Evolutionary conservation across 805 yeast species (phyloP).

Genomic region (Blastobotrys peoriensis): DNA sequence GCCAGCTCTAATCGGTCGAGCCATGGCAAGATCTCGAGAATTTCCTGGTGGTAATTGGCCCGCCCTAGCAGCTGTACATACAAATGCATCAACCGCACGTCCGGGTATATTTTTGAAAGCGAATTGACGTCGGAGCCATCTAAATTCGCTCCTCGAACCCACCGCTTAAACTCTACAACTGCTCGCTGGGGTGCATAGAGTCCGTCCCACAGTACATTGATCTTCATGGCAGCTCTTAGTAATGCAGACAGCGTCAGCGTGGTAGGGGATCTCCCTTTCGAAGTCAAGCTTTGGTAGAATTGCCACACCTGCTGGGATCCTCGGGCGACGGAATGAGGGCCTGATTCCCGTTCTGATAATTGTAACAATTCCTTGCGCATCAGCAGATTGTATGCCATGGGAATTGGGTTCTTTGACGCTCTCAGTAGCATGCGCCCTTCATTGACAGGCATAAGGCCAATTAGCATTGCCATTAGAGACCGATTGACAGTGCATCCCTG

Average conservation of each 20-base stretch:
- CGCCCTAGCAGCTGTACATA: slow-evolving; percentile 47
- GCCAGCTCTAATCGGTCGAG: slow-evolving; percentile 44
- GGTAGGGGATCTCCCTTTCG: slow-evolving; percentile 26
- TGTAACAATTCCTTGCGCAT: too few species aligned
- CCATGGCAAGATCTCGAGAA: slow-evolving; percentile 46
- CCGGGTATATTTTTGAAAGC: slow-evolving; percentile 37
- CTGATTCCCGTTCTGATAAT: too few species aligned
- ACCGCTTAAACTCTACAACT: slow-evolving; percentile 46
- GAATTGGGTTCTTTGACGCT: too few species aligned
- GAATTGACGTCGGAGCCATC: slow-evolving; percentile 26
- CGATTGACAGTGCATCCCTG: neutral
- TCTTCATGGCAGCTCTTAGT: slow-evolving; percentile 41
- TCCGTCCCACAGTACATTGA: slow-evolving; percentile 41
- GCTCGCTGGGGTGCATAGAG: slow-evolving; percentile 56
- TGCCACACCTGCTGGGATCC: slow-evolving; percentile 26
- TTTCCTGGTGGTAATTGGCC: slow-evolving; percentile 43
- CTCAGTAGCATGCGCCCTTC: too few species aligned
- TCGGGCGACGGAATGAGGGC: too few species aligned
- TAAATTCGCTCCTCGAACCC: slow-evolving; percentile 32
- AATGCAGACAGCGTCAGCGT: slow-evolving; percentile 37
- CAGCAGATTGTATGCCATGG: too few species aligned
- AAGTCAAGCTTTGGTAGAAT: slow-evolving; percentile 24
- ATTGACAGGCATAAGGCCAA: too few species aligned
- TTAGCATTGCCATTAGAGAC: neutral
- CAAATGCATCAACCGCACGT: slow-evolving; percentile 42